Evolutionary conservation across 179 eudicot genomes (phyloP).

Genomic region (Beta macrorhiza): DNA sequence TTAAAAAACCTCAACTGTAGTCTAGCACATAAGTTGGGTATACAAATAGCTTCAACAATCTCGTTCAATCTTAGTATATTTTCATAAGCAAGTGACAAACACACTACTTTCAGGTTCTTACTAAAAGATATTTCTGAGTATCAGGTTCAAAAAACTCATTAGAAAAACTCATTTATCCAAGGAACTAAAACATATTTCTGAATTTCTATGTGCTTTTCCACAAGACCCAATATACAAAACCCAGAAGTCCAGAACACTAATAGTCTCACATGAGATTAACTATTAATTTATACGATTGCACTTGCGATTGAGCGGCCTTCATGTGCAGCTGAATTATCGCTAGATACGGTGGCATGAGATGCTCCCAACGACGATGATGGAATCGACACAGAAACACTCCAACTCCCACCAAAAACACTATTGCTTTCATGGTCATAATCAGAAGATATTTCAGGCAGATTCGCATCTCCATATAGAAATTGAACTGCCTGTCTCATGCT

Average conservation of each 20-base stretch:
- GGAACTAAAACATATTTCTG: neutral
- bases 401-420: conserved; percentile 4
- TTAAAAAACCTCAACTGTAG: no score
- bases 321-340: neutral
- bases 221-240: neutral
- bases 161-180: no score
- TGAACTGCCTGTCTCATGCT: no score
- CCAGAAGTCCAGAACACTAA: neutral
- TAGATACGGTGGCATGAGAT: conserved; percentile 1
- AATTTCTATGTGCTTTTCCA: neutral
- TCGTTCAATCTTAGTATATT: no score
- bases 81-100: neutral
- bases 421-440: conserved; percentile 16
- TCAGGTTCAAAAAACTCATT: neutral
- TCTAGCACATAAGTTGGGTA: no score
- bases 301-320: neutral
- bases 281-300: no score
- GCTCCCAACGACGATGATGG: conserved; percentile 10
- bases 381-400: conserved; percentile 10
- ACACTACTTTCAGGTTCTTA: neutral
- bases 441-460: conserved; percentile 10
- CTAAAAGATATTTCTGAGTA: no score
- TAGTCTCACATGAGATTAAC: no score
- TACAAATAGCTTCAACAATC: neutral
- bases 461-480: conserved; percentile 6